phyloP scores from a whole-genome alignment of 1,284 basidiomycete genomes.

The Volvariella surrecta region DNA sequence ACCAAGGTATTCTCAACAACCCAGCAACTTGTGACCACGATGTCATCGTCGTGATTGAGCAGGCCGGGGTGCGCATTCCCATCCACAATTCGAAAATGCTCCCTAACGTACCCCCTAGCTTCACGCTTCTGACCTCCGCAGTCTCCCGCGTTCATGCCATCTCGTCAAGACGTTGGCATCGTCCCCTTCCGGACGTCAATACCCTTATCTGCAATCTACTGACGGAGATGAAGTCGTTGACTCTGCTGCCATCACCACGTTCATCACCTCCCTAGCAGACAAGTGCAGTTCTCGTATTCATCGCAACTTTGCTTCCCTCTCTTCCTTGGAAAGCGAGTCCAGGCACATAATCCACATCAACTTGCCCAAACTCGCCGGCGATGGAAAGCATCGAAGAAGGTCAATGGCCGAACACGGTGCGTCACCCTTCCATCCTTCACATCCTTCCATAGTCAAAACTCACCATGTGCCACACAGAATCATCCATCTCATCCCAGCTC shows the following conservation, averaged over 20 bases:
- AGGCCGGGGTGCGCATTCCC: constrained; percentile 48
- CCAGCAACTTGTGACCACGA: constrained; percentile 49
- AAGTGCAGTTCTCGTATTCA: no score
- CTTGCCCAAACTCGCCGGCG: constrained; percentile 42
- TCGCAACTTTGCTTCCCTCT: no score
- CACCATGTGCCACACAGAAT: constrained; percentile 23
- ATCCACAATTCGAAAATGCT: constrained; percentile 2
- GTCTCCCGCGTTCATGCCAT: constrained; percentile 41
- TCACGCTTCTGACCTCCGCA: constrained; percentile 62
- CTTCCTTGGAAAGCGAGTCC: constrained; percentile 5
- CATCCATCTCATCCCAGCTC: constrained; percentile 38
- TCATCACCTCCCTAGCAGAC: no score
- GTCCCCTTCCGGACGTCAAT: neutral
- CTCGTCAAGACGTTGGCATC: constrained; percentile 20
- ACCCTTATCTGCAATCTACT: neutral
- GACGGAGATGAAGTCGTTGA: no score
- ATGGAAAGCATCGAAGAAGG: constrained; percentile 31
- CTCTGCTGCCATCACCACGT: no score
- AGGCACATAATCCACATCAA: constrained; percentile 52
- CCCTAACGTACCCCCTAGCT: constrained; percentile 29
- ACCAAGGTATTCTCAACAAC: constrained; percentile 34
- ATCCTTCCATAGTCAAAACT: neutral
- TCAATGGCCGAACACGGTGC: constrained; percentile 44
- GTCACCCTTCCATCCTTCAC: constrained; percentile 15
- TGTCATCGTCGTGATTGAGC: constrained; percentile 56